A percentile compares a stretch with the other conserved stretches of the same genome.
These are phyloP conservation scores for Trichoderma arundinaceum DNA, from an alignment of 2,329 filamentous ascomycete species.

Conservation along the genomic window DNA sequence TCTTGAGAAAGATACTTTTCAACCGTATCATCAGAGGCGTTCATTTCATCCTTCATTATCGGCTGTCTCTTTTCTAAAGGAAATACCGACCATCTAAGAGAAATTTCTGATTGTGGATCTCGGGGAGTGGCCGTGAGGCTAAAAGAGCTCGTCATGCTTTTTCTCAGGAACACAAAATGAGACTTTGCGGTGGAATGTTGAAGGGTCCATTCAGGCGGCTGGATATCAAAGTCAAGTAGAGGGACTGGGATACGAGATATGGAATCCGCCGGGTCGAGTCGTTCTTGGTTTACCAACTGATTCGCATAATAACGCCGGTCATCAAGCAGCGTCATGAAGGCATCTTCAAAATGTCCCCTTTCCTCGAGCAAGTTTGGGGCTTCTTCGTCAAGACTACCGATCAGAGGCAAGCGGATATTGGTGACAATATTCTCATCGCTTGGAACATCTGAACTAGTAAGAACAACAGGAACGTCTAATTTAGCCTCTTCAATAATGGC, in stretches of 20 bases:
- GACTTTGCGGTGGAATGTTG: slow-evolving; percentile 33
- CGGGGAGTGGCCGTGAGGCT: slow-evolving; percentile 6
- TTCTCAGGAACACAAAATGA: slow-evolving; percentile 40
- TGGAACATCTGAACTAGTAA: slow-evolving; percentile 32
- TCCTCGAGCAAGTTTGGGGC: neutral
- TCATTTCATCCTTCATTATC: slow-evolving; percentile 33
- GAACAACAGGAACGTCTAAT: slow-evolving; percentile 38
- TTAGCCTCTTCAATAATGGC: slow-evolving; percentile 25
- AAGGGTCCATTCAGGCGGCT: slow-evolving; percentile 37
- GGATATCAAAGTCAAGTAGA: slow-evolving; percentile 38
- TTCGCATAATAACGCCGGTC: slow-evolving; percentile 29
- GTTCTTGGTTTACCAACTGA: slow-evolving; percentile 40
- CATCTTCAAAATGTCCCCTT: slow-evolving; percentile 37
- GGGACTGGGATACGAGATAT: slow-evolving; percentile 41
- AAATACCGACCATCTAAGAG: slow-evolving; percentile 39
- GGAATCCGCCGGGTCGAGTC: slow-evolving; percentile 37
- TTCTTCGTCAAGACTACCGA: neutral
- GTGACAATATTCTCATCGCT: slow-evolving; percentile 1
- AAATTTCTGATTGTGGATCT: slow-evolving; percentile 32
- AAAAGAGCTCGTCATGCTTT: slow-evolving; percentile 18
- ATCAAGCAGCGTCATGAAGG: slow-evolving; percentile 37
- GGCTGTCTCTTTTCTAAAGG: slow-evolving; percentile 27
- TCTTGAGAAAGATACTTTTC: slow-evolving; percentile 33
- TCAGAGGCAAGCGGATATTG: neutral
- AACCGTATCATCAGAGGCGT: slow-evolving; percentile 5